A percentile compares a stretch with the other conserved stretches of the same genome.
These are phyloP conservation scores for Neotropicomus parvogracilis DNA, from an alignment of 1,284 basidiomycete species.

Conservation along the genomic window DNA sequence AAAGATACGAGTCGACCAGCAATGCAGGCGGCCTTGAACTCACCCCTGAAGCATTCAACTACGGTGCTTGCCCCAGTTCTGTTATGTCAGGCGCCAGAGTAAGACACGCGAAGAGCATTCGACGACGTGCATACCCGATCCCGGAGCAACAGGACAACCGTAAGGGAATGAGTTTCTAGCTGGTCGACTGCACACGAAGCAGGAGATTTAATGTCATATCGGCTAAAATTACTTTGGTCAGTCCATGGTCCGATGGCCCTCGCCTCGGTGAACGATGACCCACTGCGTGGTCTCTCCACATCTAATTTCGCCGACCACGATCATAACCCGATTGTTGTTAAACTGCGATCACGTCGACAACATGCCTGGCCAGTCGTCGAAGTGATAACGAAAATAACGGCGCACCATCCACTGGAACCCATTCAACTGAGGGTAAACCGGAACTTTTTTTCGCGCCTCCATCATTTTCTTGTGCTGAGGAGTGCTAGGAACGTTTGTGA, in stretches of 20 bases:
- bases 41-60: too few species aligned
- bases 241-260: conserved; percentile 20
- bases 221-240: conserved; percentile 26
- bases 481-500: conserved; percentile 78
- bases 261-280: conserved; percentile 29
- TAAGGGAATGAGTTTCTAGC: too few species aligned
- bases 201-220: conserved; percentile 84
- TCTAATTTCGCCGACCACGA: conserved; percentile 97
- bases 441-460: conserved; percentile 80
- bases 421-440: conserved; percentile 91
- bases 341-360: conserved; percentile 49
- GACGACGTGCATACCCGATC: too few species aligned
- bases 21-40: too few species aligned
- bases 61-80: too few species aligned
- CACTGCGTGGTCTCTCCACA: conserved; percentile 50
- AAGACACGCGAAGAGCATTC: too few species aligned
- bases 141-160: too few species aligned
- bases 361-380: conserved; percentile 6
- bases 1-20: too few species aligned
- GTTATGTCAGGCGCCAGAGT: conserved; percentile 72
- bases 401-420: conserved; percentile 83
- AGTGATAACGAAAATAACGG: conserved; percentile 39
- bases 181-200: too few species aligned
- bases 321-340: conserved; percentile 78
- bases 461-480: conserved; percentile 86